Percentiles rank a stretch among this genome's conserved stretches.
These are phyloP conservation scores for Clathrus columnatus DNA, from an alignment of 768 basidiomycete species.

Conservation along the genomic window DNA sequence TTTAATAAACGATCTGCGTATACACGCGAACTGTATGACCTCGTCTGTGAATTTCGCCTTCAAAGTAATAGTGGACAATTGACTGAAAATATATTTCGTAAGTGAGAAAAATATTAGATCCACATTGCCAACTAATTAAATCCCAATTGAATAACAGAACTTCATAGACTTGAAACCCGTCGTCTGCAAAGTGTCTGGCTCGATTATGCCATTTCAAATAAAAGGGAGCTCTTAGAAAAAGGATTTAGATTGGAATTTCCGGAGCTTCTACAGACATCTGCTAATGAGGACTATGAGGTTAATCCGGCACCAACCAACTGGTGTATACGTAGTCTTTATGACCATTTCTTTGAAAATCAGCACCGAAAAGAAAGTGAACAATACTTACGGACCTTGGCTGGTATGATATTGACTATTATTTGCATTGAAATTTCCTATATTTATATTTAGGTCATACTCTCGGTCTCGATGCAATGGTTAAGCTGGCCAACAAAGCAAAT, in stretches of 20 bases:
- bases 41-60: neutral
- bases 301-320: neutral
- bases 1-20: neutral
- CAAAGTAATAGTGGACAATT: neutral
- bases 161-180: neutral
- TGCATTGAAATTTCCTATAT: neutral
- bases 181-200: neutral
- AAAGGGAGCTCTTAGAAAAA: neutral
- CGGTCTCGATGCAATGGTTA: neutral
- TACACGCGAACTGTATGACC: neutral
- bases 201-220: neutral
- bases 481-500: conserved; percentile 1
- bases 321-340: neutral
- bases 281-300: neutral
- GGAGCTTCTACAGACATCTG: neutral
- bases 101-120: neutral
- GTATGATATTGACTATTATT: neutral
- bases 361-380: neutral
- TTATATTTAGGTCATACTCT: neutral
- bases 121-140: neutral
- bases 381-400: conserved; percentile 1
- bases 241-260: neutral
- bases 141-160: too few species aligned
- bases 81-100: neutral
- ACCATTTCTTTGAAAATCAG: conserved; percentile 1